Evolutionary conservation across 352 stramenopile genomes (phyloP), one percentile per base, ranked within the genome.

Genomic region (Phytophthora pini): DNA sequence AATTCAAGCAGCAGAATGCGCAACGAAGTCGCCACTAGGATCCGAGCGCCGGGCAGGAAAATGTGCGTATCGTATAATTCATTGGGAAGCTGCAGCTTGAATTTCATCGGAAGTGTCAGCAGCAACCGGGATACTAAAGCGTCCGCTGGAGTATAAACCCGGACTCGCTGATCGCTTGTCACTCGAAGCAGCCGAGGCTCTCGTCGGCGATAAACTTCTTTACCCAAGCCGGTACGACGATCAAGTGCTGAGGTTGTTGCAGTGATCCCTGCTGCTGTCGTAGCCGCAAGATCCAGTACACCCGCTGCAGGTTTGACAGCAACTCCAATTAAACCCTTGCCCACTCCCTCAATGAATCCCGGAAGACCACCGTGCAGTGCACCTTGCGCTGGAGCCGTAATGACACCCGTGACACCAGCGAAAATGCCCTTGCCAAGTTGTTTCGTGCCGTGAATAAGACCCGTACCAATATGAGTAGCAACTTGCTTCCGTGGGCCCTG

Each of bases 401-500:
- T 87, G 27, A 98, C 87, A 2, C 94, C 94, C 0, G 93, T 96
- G 7, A 98, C 82, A 7, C 93, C 94, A 2, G 86, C 88, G 13
- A 97, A 80, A 40, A 98, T 89, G 0, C 92, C 93, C 45, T 97
- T 85, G 2, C 94, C 92, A 31, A 98, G 85, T 44, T 97, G 92
- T 54, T 97, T 97, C 1, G 88, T 94, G 15, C 90, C 91, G 22
- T 96, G 89, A 5, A 95, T 82, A 2, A 97, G 68, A 0, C 89
- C 92, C 2, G 84, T 93, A 8, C 87, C 90, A 24, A 93, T 82
- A 43, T 95, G 90, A 1, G 89, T 97, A 17, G 89, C 86, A 1
- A 94, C 86, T 64, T 97, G 81, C 17, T 89, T 81, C 10, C 86
- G 83, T 49, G 87, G 93, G 8, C 59, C 69, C 39, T 86, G 81